phyloP scores from a whole-genome alignment of 2,329 filamentous ascomycete species.

The Neofusicoccum sp. region DNA sequence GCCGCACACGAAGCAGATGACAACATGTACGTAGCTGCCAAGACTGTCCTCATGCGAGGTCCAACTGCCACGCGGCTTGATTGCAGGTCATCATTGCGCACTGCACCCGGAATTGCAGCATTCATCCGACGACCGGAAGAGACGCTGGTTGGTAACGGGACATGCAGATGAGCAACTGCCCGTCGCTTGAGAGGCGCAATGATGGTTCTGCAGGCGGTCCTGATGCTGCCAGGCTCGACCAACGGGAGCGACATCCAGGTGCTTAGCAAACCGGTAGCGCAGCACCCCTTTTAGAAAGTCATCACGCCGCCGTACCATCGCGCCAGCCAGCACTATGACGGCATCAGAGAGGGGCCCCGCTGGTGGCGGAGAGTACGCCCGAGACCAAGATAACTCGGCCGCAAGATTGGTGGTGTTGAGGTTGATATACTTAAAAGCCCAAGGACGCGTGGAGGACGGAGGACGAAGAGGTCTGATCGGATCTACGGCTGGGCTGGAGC shows the following conservation, averaged over 20 bases:
- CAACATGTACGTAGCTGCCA: background rate
- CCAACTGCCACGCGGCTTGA: no score
- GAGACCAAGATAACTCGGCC: background rate
- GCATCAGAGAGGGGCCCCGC: background rate
- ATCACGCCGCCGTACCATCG: background rate
- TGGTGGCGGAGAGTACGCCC: background rate
- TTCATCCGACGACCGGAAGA: no score
- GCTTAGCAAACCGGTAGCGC: background rate
- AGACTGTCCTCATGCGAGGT: no score
- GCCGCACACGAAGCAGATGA: background rate
- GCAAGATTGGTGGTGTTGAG: background rate
- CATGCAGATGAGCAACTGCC: no score
- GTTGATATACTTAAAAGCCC: constrained; percentile 16
- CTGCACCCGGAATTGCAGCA: no score
- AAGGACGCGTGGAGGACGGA: background rate
- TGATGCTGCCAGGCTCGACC: no score
- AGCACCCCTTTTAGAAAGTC: constrained; percentile 2
- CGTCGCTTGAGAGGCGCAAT: no score
- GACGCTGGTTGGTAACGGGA: no score
- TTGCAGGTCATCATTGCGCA: no score
- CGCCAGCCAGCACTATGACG: background rate
- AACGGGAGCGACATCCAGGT: background rate
- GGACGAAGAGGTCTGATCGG: background rate
- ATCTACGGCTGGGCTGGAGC: background rate
- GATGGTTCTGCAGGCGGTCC: no score